Percentiles rank a stretch among this genome's conserved stretches.
These are phyloP conservation scores for Ascocoryne sarcoides DNA, from an alignment of 2,329 filamentous ascomycete species.

Conservation along the genomic window DNA sequence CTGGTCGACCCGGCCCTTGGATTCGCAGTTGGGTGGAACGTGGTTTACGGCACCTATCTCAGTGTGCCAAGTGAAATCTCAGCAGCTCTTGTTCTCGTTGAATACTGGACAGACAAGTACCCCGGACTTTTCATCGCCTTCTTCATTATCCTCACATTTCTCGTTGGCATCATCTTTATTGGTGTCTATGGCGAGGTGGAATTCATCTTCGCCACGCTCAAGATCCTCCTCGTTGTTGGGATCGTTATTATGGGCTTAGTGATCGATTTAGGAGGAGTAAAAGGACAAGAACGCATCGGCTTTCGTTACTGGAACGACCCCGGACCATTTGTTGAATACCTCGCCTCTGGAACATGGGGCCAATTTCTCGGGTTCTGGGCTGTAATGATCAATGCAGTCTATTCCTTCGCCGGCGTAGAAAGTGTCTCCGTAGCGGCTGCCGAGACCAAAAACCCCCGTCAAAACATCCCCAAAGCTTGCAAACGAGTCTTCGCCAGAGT, in stretches of 20 bases:
- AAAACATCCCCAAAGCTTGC: slow-evolving; percentile 43
- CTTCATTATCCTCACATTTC: slow-evolving; percentile 30
- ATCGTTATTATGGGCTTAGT: slow-evolving; percentile 44
- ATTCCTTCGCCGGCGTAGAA: slow-evolving; percentile 39
- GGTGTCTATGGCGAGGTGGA: slow-evolving; percentile 42
- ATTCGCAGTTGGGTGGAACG: slow-evolving; percentile 27
- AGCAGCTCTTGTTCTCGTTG: slow-evolving; percentile 52
- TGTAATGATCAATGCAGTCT: slow-evolving; percentile 38
- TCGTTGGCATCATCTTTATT: slow-evolving; percentile 30
- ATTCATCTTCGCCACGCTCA: slow-evolving; percentile 43
- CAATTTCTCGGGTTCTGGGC: slow-evolving; percentile 43
- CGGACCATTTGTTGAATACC: slow-evolving; percentile 58
- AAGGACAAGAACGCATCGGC: slow-evolving; percentile 49
- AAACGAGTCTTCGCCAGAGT: slow-evolving; percentile 45
- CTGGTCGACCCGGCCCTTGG: slow-evolving; percentile 30
- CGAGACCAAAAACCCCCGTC: slow-evolving; percentile 43
- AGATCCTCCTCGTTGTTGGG: slow-evolving; percentile 52
- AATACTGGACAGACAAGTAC: slow-evolving; percentile 54
- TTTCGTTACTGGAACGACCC: slow-evolving; percentile 44
- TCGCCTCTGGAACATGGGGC: slow-evolving; percentile 48
- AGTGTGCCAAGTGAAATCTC: slow-evolving; percentile 44
- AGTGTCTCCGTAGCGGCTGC: slow-evolving; percentile 41
- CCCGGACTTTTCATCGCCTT: slow-evolving; percentile 34
- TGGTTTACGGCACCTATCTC: slow-evolving; percentile 26
- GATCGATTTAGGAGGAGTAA: slow-evolving; percentile 45